Conservation (phyloP, 495 filamentous ascomycete genomes). For the Podospora sp. region DNA sequence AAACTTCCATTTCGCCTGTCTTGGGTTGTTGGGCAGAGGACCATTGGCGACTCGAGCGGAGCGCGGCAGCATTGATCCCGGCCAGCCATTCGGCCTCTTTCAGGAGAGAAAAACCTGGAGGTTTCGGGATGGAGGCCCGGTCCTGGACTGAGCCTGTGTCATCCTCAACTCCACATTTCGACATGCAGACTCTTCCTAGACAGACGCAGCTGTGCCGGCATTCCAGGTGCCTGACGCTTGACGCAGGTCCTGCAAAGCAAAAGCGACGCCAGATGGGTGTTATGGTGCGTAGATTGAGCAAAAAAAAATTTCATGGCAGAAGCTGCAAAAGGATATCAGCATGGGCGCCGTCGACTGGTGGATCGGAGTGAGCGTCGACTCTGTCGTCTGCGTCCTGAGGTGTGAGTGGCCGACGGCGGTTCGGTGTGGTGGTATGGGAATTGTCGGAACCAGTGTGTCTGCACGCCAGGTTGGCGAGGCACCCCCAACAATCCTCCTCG, state of each 20-base stretch:
- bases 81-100: slow-evolving; percentile 1
- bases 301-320: slow-evolving; percentile 28
- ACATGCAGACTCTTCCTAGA: slow-evolving; percentile 3
- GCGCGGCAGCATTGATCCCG: slow-evolving; percentile 16
- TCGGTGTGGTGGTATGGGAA: slow-evolving; percentile 27
- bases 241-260: slow-evolving; percentile 22
- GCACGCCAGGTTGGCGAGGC: slow-evolving; percentile 10
- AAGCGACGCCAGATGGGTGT: slow-evolving; percentile 9
- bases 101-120: slow-evolving; percentile 14
- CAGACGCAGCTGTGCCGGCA: slow-evolving; percentile 9
- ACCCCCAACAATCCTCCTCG: neutral
- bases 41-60: neutral
- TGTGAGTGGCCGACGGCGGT: slow-evolving; percentile 21
- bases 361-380: slow-evolving; percentile 30
- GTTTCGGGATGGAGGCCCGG: slow-evolving; percentile 16
- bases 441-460: slow-evolving; percentile 21
- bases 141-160: neutral
- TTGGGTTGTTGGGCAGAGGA: slow-evolving; percentile 8
- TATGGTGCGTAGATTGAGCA: slow-evolving; percentile 15
- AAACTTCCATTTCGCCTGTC: slow-evolving; percentile 17
- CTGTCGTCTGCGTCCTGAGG: neutral
- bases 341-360: slow-evolving; percentile 26
- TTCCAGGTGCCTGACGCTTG: neutral
- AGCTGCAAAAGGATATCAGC: slow-evolving; percentile 32
- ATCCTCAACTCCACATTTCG: slow-evolving; percentile 9